phyloP scores from a whole-genome alignment of 257 asterid genomes.

The Solanum habrochaites region DNA sequence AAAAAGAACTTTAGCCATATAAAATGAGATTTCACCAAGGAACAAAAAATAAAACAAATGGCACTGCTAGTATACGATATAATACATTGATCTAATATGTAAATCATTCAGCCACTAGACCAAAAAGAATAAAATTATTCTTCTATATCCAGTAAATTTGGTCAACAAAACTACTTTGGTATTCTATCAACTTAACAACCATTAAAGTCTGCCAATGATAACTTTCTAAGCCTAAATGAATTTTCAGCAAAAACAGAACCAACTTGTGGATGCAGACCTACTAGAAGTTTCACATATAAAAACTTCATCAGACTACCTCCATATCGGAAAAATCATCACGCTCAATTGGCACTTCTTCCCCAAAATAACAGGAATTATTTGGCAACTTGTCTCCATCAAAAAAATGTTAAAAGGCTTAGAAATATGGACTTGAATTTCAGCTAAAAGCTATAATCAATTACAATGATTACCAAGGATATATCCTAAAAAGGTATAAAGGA shows the following conservation, averaged over 20 bases:
- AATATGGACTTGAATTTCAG: too few relatives aligned
- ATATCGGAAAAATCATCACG: too few relatives aligned
- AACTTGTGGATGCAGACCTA: background rate
- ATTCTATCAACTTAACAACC: background rate
- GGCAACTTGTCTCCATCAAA: too few relatives aligned
- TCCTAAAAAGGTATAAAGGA: too few relatives aligned
- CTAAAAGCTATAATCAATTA: too few relatives aligned
- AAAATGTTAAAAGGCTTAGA: too few relatives aligned
- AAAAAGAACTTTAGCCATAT: constrained; percentile 4
- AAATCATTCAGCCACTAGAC: background rate
- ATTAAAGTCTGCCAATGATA: background rate
- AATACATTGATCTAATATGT: background rate
- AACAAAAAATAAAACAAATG: background rate
- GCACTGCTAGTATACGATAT: background rate
- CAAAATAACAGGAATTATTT: too few relatives aligned
- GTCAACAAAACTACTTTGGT: background rate
- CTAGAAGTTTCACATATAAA: too few relatives aligned
- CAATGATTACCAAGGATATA: too few relatives aligned
- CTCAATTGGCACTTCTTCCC: too few relatives aligned
- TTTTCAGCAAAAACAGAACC: background rate
- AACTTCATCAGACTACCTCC: too few relatives aligned
- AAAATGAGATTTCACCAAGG: background rate
- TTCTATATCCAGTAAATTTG: background rate
- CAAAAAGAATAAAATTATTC: background rate
- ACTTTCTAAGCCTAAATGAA: background rate